Percentiles rank a stretch among this genome's conserved stretches.
Conservation (phyloP, 2,329 filamentous ascomycete genomes). For the Sporothrix brunneoviolacea region DNA sequence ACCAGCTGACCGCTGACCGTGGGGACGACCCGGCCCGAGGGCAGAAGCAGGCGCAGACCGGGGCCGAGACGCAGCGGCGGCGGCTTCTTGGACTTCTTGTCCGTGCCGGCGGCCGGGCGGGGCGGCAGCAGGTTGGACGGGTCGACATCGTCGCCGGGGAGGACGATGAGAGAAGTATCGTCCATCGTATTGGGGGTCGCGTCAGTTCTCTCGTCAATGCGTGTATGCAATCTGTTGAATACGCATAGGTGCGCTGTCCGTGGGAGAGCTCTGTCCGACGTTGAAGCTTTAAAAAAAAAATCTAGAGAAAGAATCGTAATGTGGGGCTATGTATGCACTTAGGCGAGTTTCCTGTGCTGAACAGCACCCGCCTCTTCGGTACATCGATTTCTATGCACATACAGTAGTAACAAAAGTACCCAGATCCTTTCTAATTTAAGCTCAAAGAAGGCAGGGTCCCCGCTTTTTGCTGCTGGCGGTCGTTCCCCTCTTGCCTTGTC, state of each 20-base stretch:
- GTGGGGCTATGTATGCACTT: too few relatives aligned
- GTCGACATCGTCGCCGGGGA: constrained; percentile 75
- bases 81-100: constrained; percentile 60
- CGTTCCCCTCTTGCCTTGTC: not conserved
- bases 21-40: constrained; percentile 64
- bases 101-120: constrained; percentile 47
- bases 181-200: not conserved
- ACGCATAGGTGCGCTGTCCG: too few relatives aligned
- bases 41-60: constrained; percentile 73
- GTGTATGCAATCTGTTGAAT: not conserved
- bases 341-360: too few relatives aligned
- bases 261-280: not conserved
- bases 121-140: constrained; percentile 15
- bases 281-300: constrained; percentile 8
- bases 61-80: constrained; percentile 74
- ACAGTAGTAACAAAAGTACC: not conserved
- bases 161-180: constrained; percentile 46
- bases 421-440: constrained; percentile 6
- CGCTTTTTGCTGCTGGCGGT: not conserved
- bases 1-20: constrained; percentile 62
- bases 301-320: not conserved
- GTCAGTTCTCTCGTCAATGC: too few relatives aligned
- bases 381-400: too few relatives aligned
- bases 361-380: too few relatives aligned
- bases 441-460: constrained; percentile 4